Evolutionary conservation across 306 rosid species (phyloP), one percentile per base, ranked within the genome.

Genomic region (Glycine tomentella): DNA sequence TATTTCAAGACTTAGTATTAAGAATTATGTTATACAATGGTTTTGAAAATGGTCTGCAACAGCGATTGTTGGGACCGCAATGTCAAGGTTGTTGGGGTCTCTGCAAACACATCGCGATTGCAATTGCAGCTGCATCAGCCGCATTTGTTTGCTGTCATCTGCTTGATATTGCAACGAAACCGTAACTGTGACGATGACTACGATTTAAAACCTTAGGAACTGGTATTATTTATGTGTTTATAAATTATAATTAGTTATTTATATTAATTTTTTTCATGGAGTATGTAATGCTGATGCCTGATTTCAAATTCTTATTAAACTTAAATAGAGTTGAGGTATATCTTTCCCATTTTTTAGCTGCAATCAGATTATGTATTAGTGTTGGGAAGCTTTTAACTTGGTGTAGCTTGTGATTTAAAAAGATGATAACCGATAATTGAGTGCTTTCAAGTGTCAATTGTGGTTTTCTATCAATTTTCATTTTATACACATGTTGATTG

Each of bases 291-390:
- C 46, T 65, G 25, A 45, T 58, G 55, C 8, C 55, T 51, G 67
- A 58, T 48, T 72, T 62, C 46, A 17, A 20, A 45, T 63, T 64
- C 49, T 69, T 59, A 5, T 33, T 70, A 51, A 63, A 8, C 31
- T 61, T 33, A 5, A n/a, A 34, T 44, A 52, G 33, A 62, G 80
- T 53, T 56, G 61, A 70, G 64, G 17, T 50, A 44, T 69, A 59
- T 40, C 25, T 69, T 66, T 82, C 63, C 42, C 61, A 10, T 31
- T 13, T 74, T 66, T 63, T 67, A 0, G 64, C 15, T 13, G 42
- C 34, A 31, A 20, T 58, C 7, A 61, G 67, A 11, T 59, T 31
- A 33, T 31, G 67, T 3, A 25, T 44, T 79, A 79, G 13, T 10
- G 20, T 36, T 59, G 44, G 38, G 9, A 58, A 15, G 61, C 61